phyloP scores from a whole-genome alignment of 768 basidiomycete species.

The Pisolithus sp. region DNA sequence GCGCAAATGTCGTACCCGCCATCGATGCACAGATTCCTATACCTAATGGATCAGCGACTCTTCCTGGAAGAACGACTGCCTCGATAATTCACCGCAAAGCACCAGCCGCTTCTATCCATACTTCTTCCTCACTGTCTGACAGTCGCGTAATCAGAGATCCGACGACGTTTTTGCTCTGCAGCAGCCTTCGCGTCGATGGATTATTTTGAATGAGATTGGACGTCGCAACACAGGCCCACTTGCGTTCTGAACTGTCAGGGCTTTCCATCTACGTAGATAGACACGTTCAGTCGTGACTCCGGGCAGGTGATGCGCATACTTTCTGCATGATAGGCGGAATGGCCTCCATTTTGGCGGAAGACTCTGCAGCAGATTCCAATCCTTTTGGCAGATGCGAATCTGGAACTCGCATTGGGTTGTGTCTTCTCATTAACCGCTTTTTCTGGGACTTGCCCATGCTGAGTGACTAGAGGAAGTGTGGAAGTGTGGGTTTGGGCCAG shows the following conservation, averaged over 20 bases:
- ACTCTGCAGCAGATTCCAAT: conserved; percentile 63
- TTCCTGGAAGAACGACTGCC: not conserved
- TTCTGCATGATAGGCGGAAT: conserved; percentile 89
- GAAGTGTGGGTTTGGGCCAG: too few relatives aligned
- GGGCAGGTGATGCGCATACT: conserved; percentile 35
- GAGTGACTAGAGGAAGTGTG: not conserved
- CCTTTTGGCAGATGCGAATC: conserved; percentile 87
- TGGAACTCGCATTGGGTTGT: conserved; percentile 91
- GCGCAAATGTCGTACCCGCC: conserved; percentile 94
- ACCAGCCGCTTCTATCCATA: conserved; percentile 83
- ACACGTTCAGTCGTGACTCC: not conserved
- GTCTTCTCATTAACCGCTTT: conserved; percentile 74
- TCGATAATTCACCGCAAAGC: conserved; percentile 63
- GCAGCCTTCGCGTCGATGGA: conserved; percentile 79
- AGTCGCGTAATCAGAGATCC: conserved; percentile 81
- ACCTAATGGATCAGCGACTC: not conserved
- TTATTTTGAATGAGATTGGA: conserved; percentile 94
- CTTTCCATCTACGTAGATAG: conserved; percentile 56
- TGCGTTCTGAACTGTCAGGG: conserved; percentile 71
- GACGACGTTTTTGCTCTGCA: conserved; percentile 89
- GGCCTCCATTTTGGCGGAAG: conserved; percentile 69
- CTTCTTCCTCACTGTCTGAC: conserved; percentile 86
- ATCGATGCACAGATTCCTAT: conserved; percentile 88
- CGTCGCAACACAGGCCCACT: conserved; percentile 96
- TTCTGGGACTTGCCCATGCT: conserved; percentile 93